These are phyloP conservation scores for Auriculariales sp. DNA, from an alignment of 768 basidiomycete genomes.

Conservation along the genomic window DNA sequence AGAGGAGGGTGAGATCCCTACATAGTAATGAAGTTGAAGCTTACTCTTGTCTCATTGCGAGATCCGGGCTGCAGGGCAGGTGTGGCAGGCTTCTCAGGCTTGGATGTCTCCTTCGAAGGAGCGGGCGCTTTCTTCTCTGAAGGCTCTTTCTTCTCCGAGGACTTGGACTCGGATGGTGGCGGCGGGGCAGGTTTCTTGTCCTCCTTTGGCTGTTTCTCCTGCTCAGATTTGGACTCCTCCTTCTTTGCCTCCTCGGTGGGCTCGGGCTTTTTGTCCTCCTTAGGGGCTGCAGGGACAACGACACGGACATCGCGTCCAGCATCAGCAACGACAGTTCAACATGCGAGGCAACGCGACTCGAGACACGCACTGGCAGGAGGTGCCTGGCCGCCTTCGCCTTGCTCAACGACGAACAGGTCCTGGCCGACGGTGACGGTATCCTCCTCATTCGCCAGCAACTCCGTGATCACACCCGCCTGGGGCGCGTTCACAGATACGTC, in stretches of 20 bases:
- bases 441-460: conserved; percentile 80
- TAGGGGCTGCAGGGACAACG: conserved; percentile 5
- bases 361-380: conserved; percentile 18
- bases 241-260: conserved; percentile 10
- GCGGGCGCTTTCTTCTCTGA: conserved; percentile 28
- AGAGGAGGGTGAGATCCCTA: background rate
- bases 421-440: conserved; percentile 91
- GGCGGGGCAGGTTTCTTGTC: conserved; percentile 21
- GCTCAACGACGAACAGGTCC: conserved; percentile 83
- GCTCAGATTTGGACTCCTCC: conserved; percentile 3
- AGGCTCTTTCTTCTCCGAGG: conserved; percentile 34
- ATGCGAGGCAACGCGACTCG: background rate
- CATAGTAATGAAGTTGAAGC: conserved; percentile 10
- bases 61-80: conserved; percentile 27
- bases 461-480: conserved; percentile 70
- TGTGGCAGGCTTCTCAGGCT: conserved; percentile 2
- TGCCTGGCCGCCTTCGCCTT: conserved; percentile 45
- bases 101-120: conserved; percentile 14
- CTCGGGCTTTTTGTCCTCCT: conserved; percentile 12
- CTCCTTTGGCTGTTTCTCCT: conserved; percentile 12
- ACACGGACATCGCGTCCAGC: no score
- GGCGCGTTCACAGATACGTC: conserved; percentile 96
- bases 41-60: conserved; percentile 75
- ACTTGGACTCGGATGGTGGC: conserved; percentile 4
- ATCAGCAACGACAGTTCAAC: no score